Evolutionary conservation across 768 basidiomycete species (phyloP).

Genomic region (Coprinopsis marcescibilis): DNA sequence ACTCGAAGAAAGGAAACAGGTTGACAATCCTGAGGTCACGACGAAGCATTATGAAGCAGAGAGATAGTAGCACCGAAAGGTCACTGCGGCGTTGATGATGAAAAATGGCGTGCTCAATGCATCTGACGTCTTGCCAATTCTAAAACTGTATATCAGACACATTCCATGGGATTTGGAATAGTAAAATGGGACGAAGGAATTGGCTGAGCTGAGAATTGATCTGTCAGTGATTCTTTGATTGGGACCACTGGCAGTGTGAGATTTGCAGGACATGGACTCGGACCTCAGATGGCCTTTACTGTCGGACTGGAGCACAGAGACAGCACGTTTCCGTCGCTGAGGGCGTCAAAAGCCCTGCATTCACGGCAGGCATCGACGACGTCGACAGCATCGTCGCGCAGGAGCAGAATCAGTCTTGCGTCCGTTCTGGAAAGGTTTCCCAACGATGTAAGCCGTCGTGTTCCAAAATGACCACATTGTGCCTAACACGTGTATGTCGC

Average conservation of each 20-base stretch:
- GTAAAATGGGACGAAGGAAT: not conserved
- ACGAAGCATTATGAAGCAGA: not conserved
- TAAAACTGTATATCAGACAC: not conserved
- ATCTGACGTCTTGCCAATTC: conserved; percentile 14
- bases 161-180: no score
- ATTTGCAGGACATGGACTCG: not conserved
- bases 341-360: not conserved
- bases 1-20: not conserved
- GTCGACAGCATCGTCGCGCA: conserved; percentile 1
- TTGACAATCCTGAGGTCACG: not conserved
- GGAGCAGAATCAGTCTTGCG: conserved; percentile 16
- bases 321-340: conserved; percentile 1
- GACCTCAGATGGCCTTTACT: not conserved
- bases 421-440: conserved; percentile 23
- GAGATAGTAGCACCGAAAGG: no score
- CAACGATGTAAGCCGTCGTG: conserved; percentile 27
- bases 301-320: not conserved
- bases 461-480: conserved; percentile 20
- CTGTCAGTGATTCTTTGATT: no score
- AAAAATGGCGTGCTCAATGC: conserved; percentile 14
- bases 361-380: conserved; percentile 6
- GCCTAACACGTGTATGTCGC: conserved; percentile 45
- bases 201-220: not conserved
- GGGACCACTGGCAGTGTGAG: not conserved
- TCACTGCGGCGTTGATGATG: conserved; percentile 8